Base-by-base conservation (phyloP, 2,329 filamentous ascomycete species). In the Xylaria sp. region DNA sequence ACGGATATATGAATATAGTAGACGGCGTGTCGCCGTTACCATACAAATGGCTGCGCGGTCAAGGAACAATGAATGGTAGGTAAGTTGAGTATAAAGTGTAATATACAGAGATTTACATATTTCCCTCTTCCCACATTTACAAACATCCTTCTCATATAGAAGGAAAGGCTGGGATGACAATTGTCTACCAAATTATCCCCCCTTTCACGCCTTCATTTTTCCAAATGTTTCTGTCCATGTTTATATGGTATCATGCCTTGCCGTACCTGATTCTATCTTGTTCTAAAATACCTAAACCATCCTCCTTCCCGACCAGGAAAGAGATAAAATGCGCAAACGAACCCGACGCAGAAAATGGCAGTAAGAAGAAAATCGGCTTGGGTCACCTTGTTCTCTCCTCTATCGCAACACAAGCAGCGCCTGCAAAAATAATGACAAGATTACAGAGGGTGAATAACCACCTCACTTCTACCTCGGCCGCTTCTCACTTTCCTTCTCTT, bases 391-490 rank as follows among this genome's bases (percentile, higher is more conserved):
- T 47, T 35, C 23, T 14, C 25, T 31, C 37, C 14, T 31, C 37
- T 7, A 51, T 51, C 4, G 37, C n/a, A 31, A 17, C n/a, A 19
- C 8, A 43, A 45, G 49, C 12, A 23, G 46, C 31, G 21, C 49
- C 19, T 46, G 42, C 40, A 28, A 38, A 46, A 17, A n/a, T 23
- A 14, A 33, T 43, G 23, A 54, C 17, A 23, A 37, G 9, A 43
- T 56, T 7, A 19, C 38, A 12, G 37, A 17, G 11, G 69, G 57
- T 71, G 28, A 14, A 25, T 3, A 47, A n/a, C 25, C 23, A 46
- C 69, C 65, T 57, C 67, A 45, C n/a, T 60, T 61, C 61, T 54
- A 66, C 64, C 25, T 64, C 62, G 25, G 54, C 28, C 9, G 40
- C 33, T 62, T 66, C 21, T 63, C 67, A 6, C 63, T 71, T 28